Evolutionary conservation across 441 rosid genomes (phyloP), one percentile per base, ranked within the genome.

Genomic region (Pelargonium fulgidum): DNA sequence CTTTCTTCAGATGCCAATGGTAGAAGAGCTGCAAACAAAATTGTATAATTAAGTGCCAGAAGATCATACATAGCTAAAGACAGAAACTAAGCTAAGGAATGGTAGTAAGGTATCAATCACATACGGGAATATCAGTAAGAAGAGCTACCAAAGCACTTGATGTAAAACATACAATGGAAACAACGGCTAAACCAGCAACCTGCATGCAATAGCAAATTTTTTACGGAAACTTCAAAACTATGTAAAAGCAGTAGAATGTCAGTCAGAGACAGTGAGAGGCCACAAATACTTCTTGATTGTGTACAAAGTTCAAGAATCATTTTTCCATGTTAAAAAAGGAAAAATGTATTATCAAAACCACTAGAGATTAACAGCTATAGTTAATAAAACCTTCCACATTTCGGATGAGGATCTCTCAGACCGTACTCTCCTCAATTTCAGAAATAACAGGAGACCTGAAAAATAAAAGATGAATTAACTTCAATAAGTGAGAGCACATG

Each of bases 171-270:
- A 83, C 71, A 62, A 84, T 75, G 47, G 86, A 85, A 54, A 85
- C 85, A 1, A 79, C 78, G 13, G 87, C 82, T 75, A 85, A 76
- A 67, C 89, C 87, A 16, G 83, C 83, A 73, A 85, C 86, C 89
- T 85, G 82, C 67, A 72, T 68, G 12, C 24, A 74, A 45, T 19
- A 33, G 65, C 29, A 62, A 68, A 64, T 17, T 56, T 68, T 56
- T 59, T 56, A 45, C 24, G 6, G 61, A 33, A 14, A 10, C 61
- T 56, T 68, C 19, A 22, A 54, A 54, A 36, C 16, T 17, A 54
- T 54, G 61, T 16, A 54, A 6, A 16, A 54, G 16, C 16, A 16
- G 16, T 52, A 52, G 14, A 16, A n/a, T 4, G 41, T 8, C 41
- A 7, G 41, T 36, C 8, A 36, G 41, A 36, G 41, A 36, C 41